Percentiles rank a stretch among this genome's conserved stretches.
Conservation (phyloP, 805 yeast genomes). For the Maudiozyma serrabonitensis region DNA sequence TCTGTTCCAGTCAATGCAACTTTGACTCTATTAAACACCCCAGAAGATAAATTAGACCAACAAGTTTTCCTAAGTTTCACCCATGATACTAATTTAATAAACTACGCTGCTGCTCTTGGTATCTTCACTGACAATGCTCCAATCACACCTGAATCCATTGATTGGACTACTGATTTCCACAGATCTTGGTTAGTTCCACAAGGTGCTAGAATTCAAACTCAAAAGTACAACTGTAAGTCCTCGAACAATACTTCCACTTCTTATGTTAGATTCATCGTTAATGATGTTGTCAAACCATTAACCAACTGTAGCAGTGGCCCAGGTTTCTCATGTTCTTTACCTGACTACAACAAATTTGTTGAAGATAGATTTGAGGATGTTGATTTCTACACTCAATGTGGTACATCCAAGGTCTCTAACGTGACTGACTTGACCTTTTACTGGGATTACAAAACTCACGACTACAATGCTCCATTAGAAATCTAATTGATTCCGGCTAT, state of each 20-base stretch:
- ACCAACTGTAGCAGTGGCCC: slow-evolving; percentile 44
- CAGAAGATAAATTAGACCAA: slow-evolving; percentile 38
- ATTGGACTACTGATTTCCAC: slow-evolving; percentile 27
- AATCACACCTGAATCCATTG: slow-evolving; percentile 35
- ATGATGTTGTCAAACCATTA: slow-evolving; percentile 47
- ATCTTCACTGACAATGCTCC: slow-evolving; percentile 31
- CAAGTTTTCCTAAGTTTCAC: slow-evolving; percentile 60
- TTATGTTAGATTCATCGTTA: slow-evolving; percentile 40
- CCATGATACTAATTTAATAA: slow-evolving; percentile 62
- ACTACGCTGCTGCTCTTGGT: slow-evolving; percentile 58
- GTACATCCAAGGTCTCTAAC: slow-evolving; percentile 11
- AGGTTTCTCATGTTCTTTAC: slow-evolving; percentile 39
- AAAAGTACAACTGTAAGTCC: slow-evolving; percentile 36
- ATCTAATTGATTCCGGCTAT: neutral
- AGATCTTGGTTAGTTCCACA: slow-evolving; percentile 44
- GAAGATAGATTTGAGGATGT: slow-evolving; percentile 24
- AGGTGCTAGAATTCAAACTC: slow-evolving; percentile 46
- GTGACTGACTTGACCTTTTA: slow-evolving; percentile 17
- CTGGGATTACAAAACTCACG: slow-evolving; percentile 6
- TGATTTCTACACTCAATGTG: slow-evolving; percentile 29
- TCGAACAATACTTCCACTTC: slow-evolving; percentile 15
- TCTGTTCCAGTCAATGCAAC: slow-evolving; percentile 46
- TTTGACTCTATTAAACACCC: slow-evolving; percentile 40
- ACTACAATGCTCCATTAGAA: neutral
- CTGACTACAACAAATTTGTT: slow-evolving; percentile 27